phyloP scores from a whole-genome alignment of 2,329 filamentous ascomycete genomes.

The Sordariomycetes sp. region DNA sequence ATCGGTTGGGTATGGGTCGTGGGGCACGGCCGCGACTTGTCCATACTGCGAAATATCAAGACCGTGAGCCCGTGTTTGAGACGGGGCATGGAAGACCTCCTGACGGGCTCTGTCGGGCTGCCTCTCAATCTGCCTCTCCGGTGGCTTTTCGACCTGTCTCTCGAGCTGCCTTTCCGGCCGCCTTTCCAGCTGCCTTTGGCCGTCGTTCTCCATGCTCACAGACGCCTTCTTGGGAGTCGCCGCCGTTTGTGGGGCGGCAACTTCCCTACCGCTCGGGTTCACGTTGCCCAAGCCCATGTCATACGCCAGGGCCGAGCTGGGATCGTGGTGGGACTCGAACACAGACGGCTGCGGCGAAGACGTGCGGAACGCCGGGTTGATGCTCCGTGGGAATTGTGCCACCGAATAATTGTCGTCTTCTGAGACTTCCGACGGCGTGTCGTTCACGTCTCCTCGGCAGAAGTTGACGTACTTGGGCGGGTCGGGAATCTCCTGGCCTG shows the following conservation, averaged over 20 bases:
- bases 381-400: conserved; percentile 87
- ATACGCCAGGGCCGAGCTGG: conserved; percentile 60
- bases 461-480: conserved; percentile 99
- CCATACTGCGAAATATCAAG: conserved; percentile 42
- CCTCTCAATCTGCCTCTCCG: not conserved
- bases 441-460: conserved; percentile 75
- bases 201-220: not conserved
- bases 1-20: conserved; percentile 89
- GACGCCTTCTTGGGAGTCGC: conserved; percentile 2
- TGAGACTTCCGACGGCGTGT: conserved; percentile 70
- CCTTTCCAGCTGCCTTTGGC: conserved; percentile 1
- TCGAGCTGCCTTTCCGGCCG: not conserved
- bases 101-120: conserved; percentile 9
- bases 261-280: conserved; percentile 35
- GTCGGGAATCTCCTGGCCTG: conserved; percentile 94
- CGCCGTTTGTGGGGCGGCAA: conserved; percentile 40
- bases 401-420: conserved; percentile 89
- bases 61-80: conserved; percentile 1
- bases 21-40: conserved; percentile 61
- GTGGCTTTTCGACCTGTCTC: not conserved
- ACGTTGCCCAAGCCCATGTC: conserved; percentile 53
- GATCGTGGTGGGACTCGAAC: conserved; percentile 86
- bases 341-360: conserved; percentile 92
- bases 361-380: conserved; percentile 92
- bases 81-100: conserved; percentile 6